These are phyloP conservation scores for Gracilaria caudata DNA, from an alignment of 23 red algal species.

Conservation along the genomic window DNA sequence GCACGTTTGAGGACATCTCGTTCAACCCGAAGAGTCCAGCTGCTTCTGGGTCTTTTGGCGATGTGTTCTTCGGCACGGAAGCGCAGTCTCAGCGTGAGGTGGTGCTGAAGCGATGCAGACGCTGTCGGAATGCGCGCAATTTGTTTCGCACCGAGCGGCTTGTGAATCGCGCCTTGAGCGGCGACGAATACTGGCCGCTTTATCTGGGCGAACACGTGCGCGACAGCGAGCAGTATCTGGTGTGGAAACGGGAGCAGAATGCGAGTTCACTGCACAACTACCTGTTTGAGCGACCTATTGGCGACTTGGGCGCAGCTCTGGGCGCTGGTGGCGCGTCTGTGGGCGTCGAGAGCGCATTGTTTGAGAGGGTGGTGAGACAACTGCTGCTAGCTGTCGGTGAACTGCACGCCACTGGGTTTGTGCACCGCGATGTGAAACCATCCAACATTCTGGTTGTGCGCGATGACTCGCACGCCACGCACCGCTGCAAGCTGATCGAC, in stretches of 20 bases:
- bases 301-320: slow-evolving; percentile 25
- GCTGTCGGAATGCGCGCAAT: slow-evolving; percentile 26
- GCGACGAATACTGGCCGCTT: slow-evolving; percentile 58
- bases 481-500: slow-evolving; percentile 73
- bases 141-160: slow-evolving; percentile 64
- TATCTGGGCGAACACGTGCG: slow-evolving; percentile 61
- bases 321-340: slow-evolving; percentile 1
- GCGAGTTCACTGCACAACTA: slow-evolving; percentile 68
- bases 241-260: slow-evolving; percentile 71
- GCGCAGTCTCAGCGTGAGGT: slow-evolving; percentile 9
- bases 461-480: background rate
- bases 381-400: slow-evolving; percentile 61
- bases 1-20: background rate
- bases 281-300: slow-evolving; percentile 33
- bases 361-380: slow-evolving; percentile 39
- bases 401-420: slow-evolving; percentile 71
- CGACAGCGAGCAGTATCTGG: slow-evolving; percentile 53
- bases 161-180: slow-evolving; percentile 64
- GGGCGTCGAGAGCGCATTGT: slow-evolving; percentile 7
- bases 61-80: slow-evolving; percentile 69
- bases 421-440: slow-evolving; percentile 88
- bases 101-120: slow-evolving; percentile 67
- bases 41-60: slow-evolving; percentile 61
- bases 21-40: slow-evolving; percentile 3
- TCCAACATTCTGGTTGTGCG: slow-evolving; percentile 61